These are phyloP conservation scores for Pseudogymnoascus sp. DNA, from an alignment of 2,329 filamentous ascomycete species.

Conservation along the genomic window DNA sequence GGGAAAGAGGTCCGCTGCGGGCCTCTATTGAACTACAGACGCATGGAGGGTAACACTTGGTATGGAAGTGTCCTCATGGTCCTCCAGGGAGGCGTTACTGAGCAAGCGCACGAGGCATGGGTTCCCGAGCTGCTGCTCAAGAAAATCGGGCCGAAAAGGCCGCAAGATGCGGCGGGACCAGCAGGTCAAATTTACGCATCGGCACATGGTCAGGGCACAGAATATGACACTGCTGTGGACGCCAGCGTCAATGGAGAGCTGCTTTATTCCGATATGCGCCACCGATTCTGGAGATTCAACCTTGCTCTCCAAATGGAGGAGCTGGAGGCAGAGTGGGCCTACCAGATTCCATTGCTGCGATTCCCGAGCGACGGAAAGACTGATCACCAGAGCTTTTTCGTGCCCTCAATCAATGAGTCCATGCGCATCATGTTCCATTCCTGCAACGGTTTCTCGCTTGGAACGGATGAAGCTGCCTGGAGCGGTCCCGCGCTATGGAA, in stretches of 20 bases:
- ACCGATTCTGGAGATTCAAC: slow-evolving; percentile 93
- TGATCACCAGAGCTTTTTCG: slow-evolving; percentile 66
- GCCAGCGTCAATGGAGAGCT: slow-evolving; percentile 45
- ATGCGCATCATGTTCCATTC: slow-evolving; percentile 99
- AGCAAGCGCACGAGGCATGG: slow-evolving; percentile 36
- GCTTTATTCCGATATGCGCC: slow-evolving; percentile 57
- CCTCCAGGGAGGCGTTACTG: slow-evolving; percentile 60
- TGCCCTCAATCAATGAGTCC: slow-evolving; percentile 72
- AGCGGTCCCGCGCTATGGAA: slow-evolving; percentile 93
- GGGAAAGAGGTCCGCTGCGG: slow-evolving; percentile 59
- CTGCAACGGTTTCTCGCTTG: slow-evolving; percentile 92
- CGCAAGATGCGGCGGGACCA: slow-evolving; percentile 15
- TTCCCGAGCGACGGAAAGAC: slow-evolving; percentile 52
- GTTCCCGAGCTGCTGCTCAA: slow-evolving; percentile 54
- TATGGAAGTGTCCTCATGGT: slow-evolving; percentile 81
- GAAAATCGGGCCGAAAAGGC: slow-evolving; percentile 15
- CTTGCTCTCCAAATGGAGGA: slow-evolving; percentile 67
- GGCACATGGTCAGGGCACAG: slow-evolving; percentile 1
- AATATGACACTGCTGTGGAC: slow-evolving; percentile 17
- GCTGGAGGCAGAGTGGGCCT: slow-evolving; percentile 70
- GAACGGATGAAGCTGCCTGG: slow-evolving; percentile 76
- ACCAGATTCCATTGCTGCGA: slow-evolving; percentile 60
- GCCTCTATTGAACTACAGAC: slow-evolving; percentile 70
- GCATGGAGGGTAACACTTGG: slow-evolving; percentile 65
- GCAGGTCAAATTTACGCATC: slow-evolving; percentile 27